Percentiles rank a stretch among this genome's conserved stretches.
Conservation (phyloP, 73 alveolate genomes). For the Paramecium biaurelia region DNA sequence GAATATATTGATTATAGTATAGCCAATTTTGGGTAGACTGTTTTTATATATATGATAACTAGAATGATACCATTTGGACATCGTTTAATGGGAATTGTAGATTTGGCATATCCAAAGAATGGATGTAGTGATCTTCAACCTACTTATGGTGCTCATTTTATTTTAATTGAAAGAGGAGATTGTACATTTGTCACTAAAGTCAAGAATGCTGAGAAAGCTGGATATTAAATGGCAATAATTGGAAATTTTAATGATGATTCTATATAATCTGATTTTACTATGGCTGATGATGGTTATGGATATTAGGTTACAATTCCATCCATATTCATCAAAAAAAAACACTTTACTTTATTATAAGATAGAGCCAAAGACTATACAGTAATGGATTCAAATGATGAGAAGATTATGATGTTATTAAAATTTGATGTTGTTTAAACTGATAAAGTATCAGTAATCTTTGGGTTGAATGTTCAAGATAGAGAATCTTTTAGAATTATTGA, state of each 20-base stretch:
- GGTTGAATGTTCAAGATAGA: neutral
- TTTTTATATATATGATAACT: neutral
- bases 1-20: neutral
- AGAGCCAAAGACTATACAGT: neutral
- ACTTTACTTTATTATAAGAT: neutral
- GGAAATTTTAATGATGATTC: conserved; percentile 58
- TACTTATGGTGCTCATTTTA: neutral
- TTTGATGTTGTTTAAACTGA: conserved; percentile 31
- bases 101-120: neutral
- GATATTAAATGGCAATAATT: conserved; percentile 68
- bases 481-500: neutral
- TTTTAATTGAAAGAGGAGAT: conserved; percentile 69
- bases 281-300: conserved; percentile 81
- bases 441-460: neutral
- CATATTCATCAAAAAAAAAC: neutral
- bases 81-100: neutral
- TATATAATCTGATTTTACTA: conserved; percentile 43
- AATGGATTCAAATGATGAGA: neutral
- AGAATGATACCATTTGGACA: conserved; percentile 13
- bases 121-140: neutral
- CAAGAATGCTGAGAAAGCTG: conserved; percentile 72
- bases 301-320: conserved; percentile 31
- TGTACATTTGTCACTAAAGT: conserved; percentile 75
- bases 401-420: neutral
- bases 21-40: neutral